These are phyloP conservation scores for Sporisorium reilianum DNA, from an alignment of 1,284 basidiomycete genomes.

Conservation along the genomic window DNA sequence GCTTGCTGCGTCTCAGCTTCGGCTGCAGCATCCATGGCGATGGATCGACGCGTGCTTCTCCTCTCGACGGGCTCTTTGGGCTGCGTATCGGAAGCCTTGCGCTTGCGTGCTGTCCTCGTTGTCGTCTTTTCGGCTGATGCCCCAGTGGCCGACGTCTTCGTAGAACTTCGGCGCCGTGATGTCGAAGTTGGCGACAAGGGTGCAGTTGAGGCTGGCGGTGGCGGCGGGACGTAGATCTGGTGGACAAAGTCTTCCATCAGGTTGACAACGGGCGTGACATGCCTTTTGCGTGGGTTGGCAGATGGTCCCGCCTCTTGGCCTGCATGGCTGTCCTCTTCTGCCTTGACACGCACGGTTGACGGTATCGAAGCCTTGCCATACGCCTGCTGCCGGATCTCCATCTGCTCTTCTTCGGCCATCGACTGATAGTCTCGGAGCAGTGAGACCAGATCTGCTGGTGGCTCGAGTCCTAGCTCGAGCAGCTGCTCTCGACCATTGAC, in stretches of 20 bases:
- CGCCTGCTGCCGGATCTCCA: slow-evolving; percentile 34
- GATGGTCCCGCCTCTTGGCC: background rate
- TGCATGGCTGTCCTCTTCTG: slow-evolving; percentile 20
- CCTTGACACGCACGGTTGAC: slow-evolving; percentile 25
- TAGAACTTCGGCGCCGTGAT: background rate
- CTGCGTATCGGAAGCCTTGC: slow-evolving; percentile 21
- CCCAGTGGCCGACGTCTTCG: background rate
- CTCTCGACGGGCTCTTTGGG: slow-evolving; percentile 23
- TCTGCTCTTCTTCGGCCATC: slow-evolving; percentile 18
- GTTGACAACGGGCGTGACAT: slow-evolving; percentile 27
- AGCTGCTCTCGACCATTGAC: slow-evolving; percentile 13
- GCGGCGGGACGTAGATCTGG: slow-evolving; percentile 37
- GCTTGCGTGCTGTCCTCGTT: slow-evolving; percentile 24
- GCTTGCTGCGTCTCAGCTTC: slow-evolving; percentile 1
- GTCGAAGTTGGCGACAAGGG: slow-evolving; percentile 8
- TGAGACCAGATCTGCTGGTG: slow-evolving; percentile 37
- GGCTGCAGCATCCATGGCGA: slow-evolving; percentile 15
- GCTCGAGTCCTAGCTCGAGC: slow-evolving; percentile 47
- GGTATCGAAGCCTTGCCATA: slow-evolving; percentile 30
- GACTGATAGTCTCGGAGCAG: slow-evolving; percentile 47
- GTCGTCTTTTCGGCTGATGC: slow-evolving; percentile 11
- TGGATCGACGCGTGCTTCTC: slow-evolving; percentile 32
- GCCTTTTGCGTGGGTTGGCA: background rate
- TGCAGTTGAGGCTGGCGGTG: background rate
- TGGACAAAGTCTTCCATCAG: slow-evolving; percentile 52